Percentiles rank a stretch among this genome's conserved stretches.
Evolutionary conservation across 1,284 basidiomycete genomes (phyloP).

Genomic region (Neotropicomus parvogracilis): DNA sequence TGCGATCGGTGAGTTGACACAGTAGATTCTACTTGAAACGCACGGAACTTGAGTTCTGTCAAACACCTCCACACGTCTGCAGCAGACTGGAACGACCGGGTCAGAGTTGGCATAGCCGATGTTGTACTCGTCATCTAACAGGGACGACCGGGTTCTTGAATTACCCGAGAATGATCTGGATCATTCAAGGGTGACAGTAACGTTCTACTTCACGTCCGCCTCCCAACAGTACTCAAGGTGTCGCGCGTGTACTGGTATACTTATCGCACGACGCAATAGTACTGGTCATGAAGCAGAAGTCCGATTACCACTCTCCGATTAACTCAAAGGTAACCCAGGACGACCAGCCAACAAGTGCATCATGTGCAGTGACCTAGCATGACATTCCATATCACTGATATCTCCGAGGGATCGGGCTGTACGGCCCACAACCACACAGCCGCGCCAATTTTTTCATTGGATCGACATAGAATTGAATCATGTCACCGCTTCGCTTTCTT

Average conservation of each 20-base stretch:
- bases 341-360: background rate
- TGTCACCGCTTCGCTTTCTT: conserved; percentile 57
- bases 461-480: conserved; percentile 1
- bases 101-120: background rate
- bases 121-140: background rate
- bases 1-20: background rate
- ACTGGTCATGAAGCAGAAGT: no score
- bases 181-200: no score
- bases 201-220: no score
- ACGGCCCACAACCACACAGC: background rate
- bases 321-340: no score
- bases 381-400: background rate
- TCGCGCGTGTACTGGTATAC: no score
- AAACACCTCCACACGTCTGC: background rate
- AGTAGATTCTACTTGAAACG: conserved; percentile 2
- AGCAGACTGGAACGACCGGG: background rate
- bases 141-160: conserved; percentile 4
- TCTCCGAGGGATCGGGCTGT: background rate
- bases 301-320: no score
- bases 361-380: no score
- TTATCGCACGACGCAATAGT: no score
- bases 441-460: background rate
- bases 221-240: no score
- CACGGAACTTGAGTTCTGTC: background rate
- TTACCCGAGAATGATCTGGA: background rate